These are phyloP conservation scores for Neurospora crassa DNA, from an alignment of 2,329 filamentous ascomycete species.

Conservation along the genomic window DNA sequence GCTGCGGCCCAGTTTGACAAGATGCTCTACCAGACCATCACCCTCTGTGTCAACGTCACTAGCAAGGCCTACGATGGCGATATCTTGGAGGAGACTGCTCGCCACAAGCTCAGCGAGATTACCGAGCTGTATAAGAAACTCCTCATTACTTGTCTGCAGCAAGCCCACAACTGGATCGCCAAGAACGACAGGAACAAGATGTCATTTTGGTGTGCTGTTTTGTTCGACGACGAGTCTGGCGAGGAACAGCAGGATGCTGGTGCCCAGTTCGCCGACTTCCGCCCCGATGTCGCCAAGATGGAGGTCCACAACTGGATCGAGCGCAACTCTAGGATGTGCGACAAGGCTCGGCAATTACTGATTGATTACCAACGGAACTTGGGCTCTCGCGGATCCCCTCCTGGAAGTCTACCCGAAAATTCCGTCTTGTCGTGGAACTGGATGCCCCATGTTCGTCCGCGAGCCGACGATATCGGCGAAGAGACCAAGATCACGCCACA, in stretches of 20 bases:
- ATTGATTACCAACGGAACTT: slow-evolving; percentile 43
- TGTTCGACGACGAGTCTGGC: slow-evolving; percentile 48
- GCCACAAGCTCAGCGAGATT: slow-evolving; percentile 50
- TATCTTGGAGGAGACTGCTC: slow-evolving; percentile 47
- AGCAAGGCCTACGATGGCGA: slow-evolving; percentile 60
- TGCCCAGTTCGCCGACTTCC: slow-evolving; percentile 43
- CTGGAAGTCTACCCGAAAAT: slow-evolving; percentile 39
- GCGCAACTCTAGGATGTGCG: slow-evolving; percentile 49
- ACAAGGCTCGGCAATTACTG: slow-evolving; percentile 43
- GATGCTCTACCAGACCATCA: slow-evolving; percentile 56
- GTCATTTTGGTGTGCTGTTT: slow-evolving; percentile 57
- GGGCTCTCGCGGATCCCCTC: slow-evolving; percentile 31
- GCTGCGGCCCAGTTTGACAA: slow-evolving; percentile 56
- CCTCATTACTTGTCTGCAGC: slow-evolving; percentile 55
- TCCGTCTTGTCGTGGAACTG: slow-evolving; percentile 47
- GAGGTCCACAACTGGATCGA: slow-evolving; percentile 55
- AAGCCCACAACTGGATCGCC: slow-evolving; percentile 60
- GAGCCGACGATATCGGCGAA: slow-evolving; percentile 26
- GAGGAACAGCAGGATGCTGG: slow-evolving; percentile 41
- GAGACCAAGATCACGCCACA: slow-evolving; percentile 35
- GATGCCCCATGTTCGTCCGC: slow-evolving; percentile 32
- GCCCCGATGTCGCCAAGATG: slow-evolving; percentile 46
- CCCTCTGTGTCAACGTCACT: slow-evolving; percentile 56
- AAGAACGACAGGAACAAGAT: slow-evolving; percentile 63
- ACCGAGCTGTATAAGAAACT: slow-evolving; percentile 59